These are phyloP conservation scores for Diaporthe sp. DNA, from an alignment of 2,329 filamentous ascomycete species.

Conservation along the genomic window DNA sequence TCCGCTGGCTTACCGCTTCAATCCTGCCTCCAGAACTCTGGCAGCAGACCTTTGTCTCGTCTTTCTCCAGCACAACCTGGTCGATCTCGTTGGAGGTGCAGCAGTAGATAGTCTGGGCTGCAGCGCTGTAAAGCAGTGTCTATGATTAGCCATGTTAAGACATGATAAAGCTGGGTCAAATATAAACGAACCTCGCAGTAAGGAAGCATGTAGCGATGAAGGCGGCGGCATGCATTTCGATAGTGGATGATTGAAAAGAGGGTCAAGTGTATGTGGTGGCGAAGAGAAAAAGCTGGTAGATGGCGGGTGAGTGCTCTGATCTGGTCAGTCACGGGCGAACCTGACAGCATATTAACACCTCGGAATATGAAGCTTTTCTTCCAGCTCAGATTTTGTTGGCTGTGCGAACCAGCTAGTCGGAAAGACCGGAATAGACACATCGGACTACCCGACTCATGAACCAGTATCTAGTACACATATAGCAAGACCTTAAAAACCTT, in stretches of 20 bases:
- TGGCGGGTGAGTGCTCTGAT: neutral
- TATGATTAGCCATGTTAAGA: neutral
- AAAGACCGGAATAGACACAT: neutral
- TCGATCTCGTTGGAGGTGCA: conserved; percentile 14
- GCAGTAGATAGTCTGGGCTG: conserved; percentile 20
- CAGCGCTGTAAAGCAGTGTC: neutral
- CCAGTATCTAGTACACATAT: too few relatives aligned
- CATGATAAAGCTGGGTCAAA: neutral
- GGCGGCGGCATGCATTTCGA: conserved; percentile 1
- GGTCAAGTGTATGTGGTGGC: neutral
- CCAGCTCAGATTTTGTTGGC: neutral
- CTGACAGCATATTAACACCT: neutral
- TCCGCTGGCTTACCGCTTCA: neutral
- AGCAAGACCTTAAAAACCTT: neutral
- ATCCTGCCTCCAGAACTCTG: neutral
- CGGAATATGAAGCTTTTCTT: neutral
- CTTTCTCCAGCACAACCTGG: neutral
- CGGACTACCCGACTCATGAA: neutral
- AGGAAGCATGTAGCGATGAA: conserved; percentile 15
- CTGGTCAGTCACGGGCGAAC: neutral
- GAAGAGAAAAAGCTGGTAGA: neutral
- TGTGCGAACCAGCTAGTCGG: neutral
- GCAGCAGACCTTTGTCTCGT: conserved; percentile 17
- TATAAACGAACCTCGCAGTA: neutral
- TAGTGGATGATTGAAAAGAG: neutral